Percentiles rank a stretch among this genome's conserved stretches.
Evolutionary conservation across 2,329 filamentous ascomycete genomes (phyloP).

Genomic region (Hymenoscyphus scutula): DNA sequence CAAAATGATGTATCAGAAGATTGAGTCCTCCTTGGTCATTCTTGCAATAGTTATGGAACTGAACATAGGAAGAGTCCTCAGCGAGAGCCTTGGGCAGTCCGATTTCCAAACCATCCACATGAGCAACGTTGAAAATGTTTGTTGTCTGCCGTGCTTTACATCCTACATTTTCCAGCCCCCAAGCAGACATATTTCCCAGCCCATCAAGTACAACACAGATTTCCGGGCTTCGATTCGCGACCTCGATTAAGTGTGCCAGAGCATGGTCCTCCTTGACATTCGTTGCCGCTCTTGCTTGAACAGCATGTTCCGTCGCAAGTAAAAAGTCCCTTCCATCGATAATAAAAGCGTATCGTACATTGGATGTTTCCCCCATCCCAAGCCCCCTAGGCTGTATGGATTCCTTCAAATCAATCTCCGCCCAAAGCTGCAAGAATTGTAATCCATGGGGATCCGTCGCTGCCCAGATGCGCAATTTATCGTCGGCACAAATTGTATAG

Average conservation of each 20-base stretch:
- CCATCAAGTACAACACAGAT: conserved; percentile 83
- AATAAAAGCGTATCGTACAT: conserved; percentile 70
- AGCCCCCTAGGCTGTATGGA: conserved; percentile 54
- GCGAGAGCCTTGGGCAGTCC: conserved; percentile 33
- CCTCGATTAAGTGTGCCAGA: conserved; percentile 78
- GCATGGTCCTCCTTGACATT: conserved; percentile 63
- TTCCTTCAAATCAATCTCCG: conserved; percentile 70
- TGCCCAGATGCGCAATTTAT: conserved; percentile 79
- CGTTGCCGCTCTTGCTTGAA: conserved; percentile 54
- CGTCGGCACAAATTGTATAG: conserved; percentile 84
- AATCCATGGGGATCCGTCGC: conserved; percentile 68
- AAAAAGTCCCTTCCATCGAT: conserved; percentile 80
- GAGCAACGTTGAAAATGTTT: conserved; percentile 81
- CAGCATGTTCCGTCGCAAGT: conserved; percentile 71
- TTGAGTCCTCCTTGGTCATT: conserved; percentile 62
- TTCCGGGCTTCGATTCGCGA: conserved; percentile 83
- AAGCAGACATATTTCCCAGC: conserved; percentile 83
- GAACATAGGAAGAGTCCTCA: conserved; percentile 51
- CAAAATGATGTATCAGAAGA: conserved; percentile 78
- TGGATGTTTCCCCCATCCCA: conserved; percentile 19
- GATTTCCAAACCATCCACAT: conserved; percentile 61
- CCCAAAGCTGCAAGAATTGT: conserved; percentile 76
- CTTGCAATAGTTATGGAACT: conserved; percentile 72
- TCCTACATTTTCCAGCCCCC: conserved; percentile 86
- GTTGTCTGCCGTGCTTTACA: conserved; percentile 63